A percentile compares a stretch with the other conserved stretches of the same genome.
These are phyloP conservation scores for Phragmites australis DNA, from an alignment of 176 grass and related monocot genomes.

Conservation along the genomic window DNA sequence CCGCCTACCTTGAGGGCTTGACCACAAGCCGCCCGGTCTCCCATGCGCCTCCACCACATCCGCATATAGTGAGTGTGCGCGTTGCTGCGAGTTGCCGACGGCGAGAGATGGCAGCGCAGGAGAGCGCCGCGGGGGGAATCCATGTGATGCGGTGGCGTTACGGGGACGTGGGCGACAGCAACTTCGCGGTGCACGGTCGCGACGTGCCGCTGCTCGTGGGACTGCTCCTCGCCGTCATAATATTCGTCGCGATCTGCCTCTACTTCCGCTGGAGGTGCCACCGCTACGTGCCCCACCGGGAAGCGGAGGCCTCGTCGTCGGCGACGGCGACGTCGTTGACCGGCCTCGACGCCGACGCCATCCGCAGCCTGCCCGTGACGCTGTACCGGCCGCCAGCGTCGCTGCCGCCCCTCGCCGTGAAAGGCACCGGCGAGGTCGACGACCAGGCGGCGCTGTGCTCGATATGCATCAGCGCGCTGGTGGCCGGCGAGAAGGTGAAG, in stretches of 20 bases:
- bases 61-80: neutral
- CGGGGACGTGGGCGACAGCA: conserved; percentile 56
- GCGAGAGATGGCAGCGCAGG: conserved; percentile 52
- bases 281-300: conserved; percentile 19
- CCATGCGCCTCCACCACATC: neutral
- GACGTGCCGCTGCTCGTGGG: conserved; percentile 40
- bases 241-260: conserved; percentile 48
- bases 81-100: neutral
- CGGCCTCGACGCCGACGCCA: conserved; percentile 47
- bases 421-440: neutral
- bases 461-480: conserved; percentile 68
- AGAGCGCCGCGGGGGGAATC: conserved; percentile 27
- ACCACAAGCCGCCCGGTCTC: neutral
- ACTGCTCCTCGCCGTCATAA: conserved; percentile 25
- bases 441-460: conserved; percentile 57
- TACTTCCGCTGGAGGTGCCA: conserved; percentile 46
- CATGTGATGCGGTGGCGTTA: conserved; percentile 48
- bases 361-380: conserved; percentile 46
- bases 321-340: neutral
- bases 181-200: conserved; percentile 54
- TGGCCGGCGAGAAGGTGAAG: conserved; percentile 77
- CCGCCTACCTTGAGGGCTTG: too few species aligned
- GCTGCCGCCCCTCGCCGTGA: neutral
- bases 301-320: neutral
- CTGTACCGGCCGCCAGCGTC: conserved; percentile 26